These are phyloP conservation scores for Candida argentea DNA, from an alignment of 805 yeast species.

Conservation along the genomic window DNA sequence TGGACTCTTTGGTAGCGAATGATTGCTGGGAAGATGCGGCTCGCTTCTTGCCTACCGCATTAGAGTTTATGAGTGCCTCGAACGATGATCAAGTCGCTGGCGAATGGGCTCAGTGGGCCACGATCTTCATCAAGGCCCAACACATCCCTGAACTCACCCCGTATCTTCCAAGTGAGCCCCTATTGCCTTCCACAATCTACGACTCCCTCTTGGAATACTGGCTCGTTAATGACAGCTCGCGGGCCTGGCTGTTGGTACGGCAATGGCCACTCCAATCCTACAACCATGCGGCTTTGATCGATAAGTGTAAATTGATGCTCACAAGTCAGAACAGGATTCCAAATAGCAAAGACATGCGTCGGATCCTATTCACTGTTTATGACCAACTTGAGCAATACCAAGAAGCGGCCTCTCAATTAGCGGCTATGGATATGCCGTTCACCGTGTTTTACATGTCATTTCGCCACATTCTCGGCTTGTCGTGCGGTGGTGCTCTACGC, in stretches of 20 bases:
- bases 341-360: slow-evolving; percentile 21
- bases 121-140: slow-evolving; percentile 38
- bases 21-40: slow-evolving; percentile 51
- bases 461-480: background rate
- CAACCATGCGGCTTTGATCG: no score
- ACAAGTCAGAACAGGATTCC: no score
- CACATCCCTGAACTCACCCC: slow-evolving; percentile 39
- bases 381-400: slow-evolving; percentile 46
- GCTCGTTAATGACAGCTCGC: slow-evolving; percentile 13
- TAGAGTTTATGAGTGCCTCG: slow-evolving; percentile 8
- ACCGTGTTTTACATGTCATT: slow-evolving; percentile 46
- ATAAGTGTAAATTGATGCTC: no score
- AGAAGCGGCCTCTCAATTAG: slow-evolving; percentile 56
- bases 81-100: slow-evolving; percentile 14
- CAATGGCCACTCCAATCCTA: no score
- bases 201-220: slow-evolving; percentile 40
- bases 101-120: slow-evolving; percentile 61
- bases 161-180: slow-evolving; percentile 42
- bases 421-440: slow-evolving; percentile 42
- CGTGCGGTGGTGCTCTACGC: background rate
- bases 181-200: slow-evolving; percentile 19
- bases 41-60: slow-evolving; percentile 27
- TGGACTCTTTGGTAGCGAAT: slow-evolving; percentile 30
- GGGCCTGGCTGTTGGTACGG: no score
- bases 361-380: slow-evolving; percentile 42